Evolutionary conservation across 345 rosid species (phyloP), one percentile per base, ranked within the genome.

Genomic region (Corymbia maculata): DNA sequence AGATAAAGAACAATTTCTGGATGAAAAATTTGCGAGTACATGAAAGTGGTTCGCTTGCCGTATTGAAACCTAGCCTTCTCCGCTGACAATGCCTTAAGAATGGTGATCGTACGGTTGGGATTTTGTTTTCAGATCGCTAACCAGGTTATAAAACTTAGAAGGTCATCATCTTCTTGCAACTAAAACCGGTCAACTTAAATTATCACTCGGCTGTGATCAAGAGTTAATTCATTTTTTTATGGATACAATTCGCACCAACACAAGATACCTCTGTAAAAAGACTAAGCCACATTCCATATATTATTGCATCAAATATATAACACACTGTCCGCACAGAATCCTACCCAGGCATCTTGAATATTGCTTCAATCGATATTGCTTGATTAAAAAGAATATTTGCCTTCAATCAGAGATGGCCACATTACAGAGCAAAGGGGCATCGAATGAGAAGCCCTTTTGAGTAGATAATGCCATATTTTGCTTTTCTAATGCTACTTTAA

Each of bases 401-500:
- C 82, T 75, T 75, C 82, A 75, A 19, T 75, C 47, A 75, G 9
- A 42, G 82, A 19, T 75, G 82, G 82, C 49, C 82, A 75, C 82
- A 44, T 75, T 21, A 42, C 22, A 75, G 49, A 75, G 82, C 82
- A 36, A 42, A 52, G 45, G 15, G 47, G 64, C 87, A 85, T 85
- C 87, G 70, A 86, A 64, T 86, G 79, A 61, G 88, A 59, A 70
- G 50, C 88, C 68, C 88, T 86, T 86, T 49, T 47, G 88, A 86
- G 88, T 86, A 86, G 88, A 86, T 86, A 86, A 86, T 86, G 88
- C 88, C 88, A 86, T 61, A 44, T 61, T 86, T 86, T 86, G 32
- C 79, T 86, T 44, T 66, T 61, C 51, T 53, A 42, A 44, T 75
- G 82, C 82, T 75, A 42, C 82, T 75, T 42, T 42, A 75, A 75